phyloP scores from a whole-genome alignment of 2,329 filamentous ascomycete species.

The Fusarium coffeatum region DNA sequence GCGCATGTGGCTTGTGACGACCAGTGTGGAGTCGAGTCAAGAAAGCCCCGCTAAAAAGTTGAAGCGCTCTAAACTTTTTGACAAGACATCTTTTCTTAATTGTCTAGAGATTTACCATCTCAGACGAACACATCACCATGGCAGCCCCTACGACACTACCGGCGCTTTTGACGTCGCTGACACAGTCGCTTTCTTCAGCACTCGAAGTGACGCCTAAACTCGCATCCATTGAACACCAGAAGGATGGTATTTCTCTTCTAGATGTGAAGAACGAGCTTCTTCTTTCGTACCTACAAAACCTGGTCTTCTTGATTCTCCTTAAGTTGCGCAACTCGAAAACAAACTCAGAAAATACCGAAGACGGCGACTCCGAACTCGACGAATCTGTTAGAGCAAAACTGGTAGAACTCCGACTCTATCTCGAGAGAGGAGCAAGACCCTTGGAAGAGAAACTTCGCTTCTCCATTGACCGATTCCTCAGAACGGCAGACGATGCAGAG shows the following conservation, averaged over 20 bases:
- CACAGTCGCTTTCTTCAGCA: slow-evolving; percentile 70
- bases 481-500: slow-evolving; percentile 82
- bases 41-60: slow-evolving; percentile 50
- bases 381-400: slow-evolving; percentile 82
- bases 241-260: slow-evolving; percentile 91
- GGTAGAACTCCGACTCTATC: slow-evolving; percentile 89
- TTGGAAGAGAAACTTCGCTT: slow-evolving; percentile 92
- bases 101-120: slow-evolving; percentile 26
- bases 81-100: slow-evolving; percentile 21
- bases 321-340: slow-evolving; percentile 73
- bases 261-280: slow-evolving; percentile 98
- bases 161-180: slow-evolving; percentile 64
- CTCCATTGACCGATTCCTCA: slow-evolving; percentile 94
- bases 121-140: slow-evolving; percentile 52
- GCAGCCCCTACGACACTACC: slow-evolving; percentile 63
- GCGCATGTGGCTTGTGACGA: slow-evolving; percentile 19
- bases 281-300: slow-evolving; percentile 93
- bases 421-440: slow-evolving; percentile 92
- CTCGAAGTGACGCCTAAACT: slow-evolving; percentile 74
- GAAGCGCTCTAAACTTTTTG: slow-evolving; percentile 45
- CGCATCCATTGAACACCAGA: slow-evolving; percentile 74
- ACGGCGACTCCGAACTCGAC: slow-evolving; percentile 63
- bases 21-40: slow-evolving; percentile 11
- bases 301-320: slow-evolving; percentile 86
- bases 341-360: slow-evolving; percentile 42